Base-by-base conservation (phyloP, 805 yeast species). In the Nakazawaea ernobii region DNA sequence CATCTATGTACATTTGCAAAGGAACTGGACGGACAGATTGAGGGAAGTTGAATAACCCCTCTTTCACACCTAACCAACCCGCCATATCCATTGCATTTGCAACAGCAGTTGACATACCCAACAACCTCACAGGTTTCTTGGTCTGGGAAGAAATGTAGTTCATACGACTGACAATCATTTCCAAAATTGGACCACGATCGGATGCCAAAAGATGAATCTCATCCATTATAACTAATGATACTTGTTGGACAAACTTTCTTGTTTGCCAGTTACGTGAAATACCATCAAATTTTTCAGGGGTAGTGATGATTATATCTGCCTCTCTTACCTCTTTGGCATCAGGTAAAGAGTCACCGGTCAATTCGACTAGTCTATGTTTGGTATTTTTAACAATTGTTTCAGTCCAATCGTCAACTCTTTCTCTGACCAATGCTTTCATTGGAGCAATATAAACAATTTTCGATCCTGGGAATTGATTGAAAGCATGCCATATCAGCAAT, bases 401-500 rank as follows among this genome's bases (percentile, higher is more conserved):
- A 32, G 79, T 62, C 95, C 95, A 86, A 57, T 87, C 95, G 54
- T 81, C 86, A 14, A 87, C 92, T 59, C 95, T 72, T 62, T 86
- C 95, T 45, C 91, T 68, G 1, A 86, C 95, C 55, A 86, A 73
- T 0, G 95, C 95, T 56, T 87, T 86, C 95, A 86, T 87, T 1
- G 95, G 95, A 0, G 95, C 95, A 67, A 86, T 85, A 59, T 87
- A 86, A 7, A 86, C 92, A 26, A 87, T 74, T 55, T 90, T 90
- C 1, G 88, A 79, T 9, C 82, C 79, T 0, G 97, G 97, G 49
- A 74, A 81, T 41, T 86, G 84, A 40, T 75, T 79, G 62, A 92
- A 86, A 0, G 99, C 97, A 61, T 90, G 92, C 97, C 98, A 94
- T 13, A 94, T 87, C 0, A 98, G 98, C 48, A 94, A 66, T 60